Conservation (phyloP, 805 yeast species). For the Lipomyces starkeyi region DNA sequence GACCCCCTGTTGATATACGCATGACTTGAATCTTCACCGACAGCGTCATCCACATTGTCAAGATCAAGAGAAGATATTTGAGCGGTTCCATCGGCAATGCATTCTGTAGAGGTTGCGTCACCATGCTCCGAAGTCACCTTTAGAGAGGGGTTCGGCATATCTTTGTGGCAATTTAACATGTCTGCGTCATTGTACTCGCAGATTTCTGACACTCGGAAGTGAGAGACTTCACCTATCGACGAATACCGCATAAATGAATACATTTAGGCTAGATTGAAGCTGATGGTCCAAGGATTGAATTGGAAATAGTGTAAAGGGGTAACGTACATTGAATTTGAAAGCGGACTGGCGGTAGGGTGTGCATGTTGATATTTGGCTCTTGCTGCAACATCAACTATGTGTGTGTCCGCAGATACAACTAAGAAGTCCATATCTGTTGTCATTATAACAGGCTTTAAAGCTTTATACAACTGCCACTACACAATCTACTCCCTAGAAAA, state of each 20-base stretch:
- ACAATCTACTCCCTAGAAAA: too few relatives aligned
- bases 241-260: not conserved
- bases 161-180: not conserved
- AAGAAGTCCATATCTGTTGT: too few relatives aligned
- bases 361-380: too few relatives aligned
- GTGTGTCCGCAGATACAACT: too few relatives aligned
- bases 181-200: not conserved
- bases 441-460: too few relatives aligned
- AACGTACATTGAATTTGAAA: not conserved
- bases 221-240: not conserved
- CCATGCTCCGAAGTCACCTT: not conserved
- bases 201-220: not conserved
- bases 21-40: not conserved
- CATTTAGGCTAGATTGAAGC: not conserved
- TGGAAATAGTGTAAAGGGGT: not conserved
- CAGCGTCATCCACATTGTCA: not conserved
- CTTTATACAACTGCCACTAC: too few relatives aligned
- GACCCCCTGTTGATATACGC: not conserved
- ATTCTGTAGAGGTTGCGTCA: not conserved
- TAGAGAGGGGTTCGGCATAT: not conserved
- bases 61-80: not conserved
- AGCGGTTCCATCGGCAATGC: not conserved
- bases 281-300: not conserved
- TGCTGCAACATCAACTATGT: too few relatives aligned
- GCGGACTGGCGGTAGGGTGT: not conserved